Percentiles rank a stretch among this genome's conserved stretches.
Conservation (phyloP, 805 yeast genomes). For the Suhomyces emberorum region DNA sequence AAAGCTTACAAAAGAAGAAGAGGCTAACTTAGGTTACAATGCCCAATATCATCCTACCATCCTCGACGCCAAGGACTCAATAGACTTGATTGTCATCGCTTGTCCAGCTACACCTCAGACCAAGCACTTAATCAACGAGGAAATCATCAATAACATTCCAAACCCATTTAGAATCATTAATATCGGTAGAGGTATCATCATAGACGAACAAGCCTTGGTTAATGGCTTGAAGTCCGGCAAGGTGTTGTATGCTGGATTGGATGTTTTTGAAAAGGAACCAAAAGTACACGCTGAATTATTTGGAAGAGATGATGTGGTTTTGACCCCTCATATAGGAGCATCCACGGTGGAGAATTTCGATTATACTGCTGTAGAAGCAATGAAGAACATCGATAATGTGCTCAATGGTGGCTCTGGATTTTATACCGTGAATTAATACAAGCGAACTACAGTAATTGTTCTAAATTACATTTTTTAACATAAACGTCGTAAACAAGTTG, state of each 20-base stretch:
- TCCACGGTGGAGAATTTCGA: constrained; percentile 56
- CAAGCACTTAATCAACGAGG: constrained; percentile 47
- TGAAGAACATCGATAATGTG: constrained; percentile 52
- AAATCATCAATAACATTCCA: constrained; percentile 45
- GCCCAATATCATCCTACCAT: constrained; percentile 40
- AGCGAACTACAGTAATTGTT: not conserved
- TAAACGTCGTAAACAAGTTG: constrained; percentile 8
- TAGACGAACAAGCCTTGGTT: constrained; percentile 64
- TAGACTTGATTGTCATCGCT: constrained; percentile 62
- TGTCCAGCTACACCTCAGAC: constrained; percentile 66
- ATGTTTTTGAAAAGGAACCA: constrained; percentile 70
- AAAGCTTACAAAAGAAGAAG: constrained; percentile 31
- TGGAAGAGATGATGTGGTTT: constrained; percentile 57
- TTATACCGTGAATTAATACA: constrained; percentile 9
- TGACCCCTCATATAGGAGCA: constrained; percentile 73
- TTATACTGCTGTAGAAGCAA: constrained; percentile 48
- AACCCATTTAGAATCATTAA: constrained; percentile 63
- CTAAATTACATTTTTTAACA: constrained; percentile 3
- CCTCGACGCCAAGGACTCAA: constrained; percentile 30
- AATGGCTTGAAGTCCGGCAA: constrained; percentile 58
- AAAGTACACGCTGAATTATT: constrained; percentile 46
- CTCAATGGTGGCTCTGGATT: constrained; percentile 39
- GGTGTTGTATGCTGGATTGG: constrained; percentile 65
- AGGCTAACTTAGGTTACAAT: constrained; percentile 39
- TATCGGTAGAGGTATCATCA: constrained; percentile 70